Conservation (phyloP, 306 rosid genomes). For the Corylus avellana region DNA sequence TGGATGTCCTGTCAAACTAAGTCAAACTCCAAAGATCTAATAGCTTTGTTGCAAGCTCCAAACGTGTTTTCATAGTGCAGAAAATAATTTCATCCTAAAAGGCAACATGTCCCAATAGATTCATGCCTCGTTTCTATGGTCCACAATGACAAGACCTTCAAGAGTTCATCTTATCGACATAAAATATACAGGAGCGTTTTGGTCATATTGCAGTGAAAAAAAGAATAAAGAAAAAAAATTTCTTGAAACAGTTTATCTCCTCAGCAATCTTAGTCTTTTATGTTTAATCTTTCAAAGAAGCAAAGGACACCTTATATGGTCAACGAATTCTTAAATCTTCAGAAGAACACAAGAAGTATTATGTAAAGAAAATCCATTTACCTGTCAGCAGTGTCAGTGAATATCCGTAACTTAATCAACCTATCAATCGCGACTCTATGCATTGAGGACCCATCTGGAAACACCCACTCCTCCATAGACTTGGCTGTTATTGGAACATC, state of each 20-base stretch:
- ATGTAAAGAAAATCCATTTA: constrained; percentile 6
- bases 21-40: neutral
- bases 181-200: neutral
- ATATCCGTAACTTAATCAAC: constrained; percentile 77
- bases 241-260: neutral
- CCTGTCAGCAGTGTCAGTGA: constrained; percentile 75
- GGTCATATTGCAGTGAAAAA: neutral
- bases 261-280: neutral
- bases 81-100: neutral
- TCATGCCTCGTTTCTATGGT: neutral
- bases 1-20: neutral
- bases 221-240: neutral
- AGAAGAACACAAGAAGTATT: neutral
- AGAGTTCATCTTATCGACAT: neutral
- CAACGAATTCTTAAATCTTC: neutral
- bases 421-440: constrained; percentile 86
- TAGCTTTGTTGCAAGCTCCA: neutral
- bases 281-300: neutral
- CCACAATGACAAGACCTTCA: neutral
- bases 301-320: neutral
- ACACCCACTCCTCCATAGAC: constrained; percentile 90
- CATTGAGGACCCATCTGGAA: constrained; percentile 80
- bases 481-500: constrained; percentile 65
- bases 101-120: neutral
- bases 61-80: neutral